Percentiles rank a stretch among this genome's conserved stretches.
These are phyloP conservation scores for Xanthoconium separans DNA, from an alignment of 1,284 basidiomycete genomes.

Conservation along the genomic window DNA sequence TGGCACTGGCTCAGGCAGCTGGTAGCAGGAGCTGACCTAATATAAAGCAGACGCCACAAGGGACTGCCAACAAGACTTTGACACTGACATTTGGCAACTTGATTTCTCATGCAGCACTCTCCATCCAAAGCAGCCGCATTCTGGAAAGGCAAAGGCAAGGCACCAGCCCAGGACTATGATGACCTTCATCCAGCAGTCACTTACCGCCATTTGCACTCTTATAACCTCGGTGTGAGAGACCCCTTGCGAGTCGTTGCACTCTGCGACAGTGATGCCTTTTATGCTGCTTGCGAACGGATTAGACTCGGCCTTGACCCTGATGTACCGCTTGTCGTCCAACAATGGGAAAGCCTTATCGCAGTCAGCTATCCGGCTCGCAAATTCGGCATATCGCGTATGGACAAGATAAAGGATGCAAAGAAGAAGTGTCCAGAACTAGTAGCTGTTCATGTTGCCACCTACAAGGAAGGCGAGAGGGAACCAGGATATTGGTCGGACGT, in stretches of 20 bases:
- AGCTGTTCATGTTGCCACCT: slow-evolving; percentile 94
- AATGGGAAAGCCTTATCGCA: slow-evolving; percentile 91
- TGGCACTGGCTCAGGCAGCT: no score
- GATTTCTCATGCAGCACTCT: slow-evolving; percentile 9
- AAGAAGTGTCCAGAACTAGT: slow-evolving; percentile 84
- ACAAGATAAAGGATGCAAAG: slow-evolving; percentile 76
- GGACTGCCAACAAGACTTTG: no score
- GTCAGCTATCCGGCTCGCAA: slow-evolving; percentile 94
- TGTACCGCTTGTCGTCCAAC: slow-evolving; percentile 85
- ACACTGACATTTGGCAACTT: no score
- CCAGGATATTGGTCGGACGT: slow-evolving; percentile 90
- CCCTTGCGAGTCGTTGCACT: slow-evolving; percentile 81
- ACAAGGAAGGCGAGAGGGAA: slow-evolving; percentile 84
- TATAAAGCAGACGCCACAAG: no score
- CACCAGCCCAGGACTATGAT: slow-evolving; percentile 44
- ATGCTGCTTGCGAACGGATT: slow-evolving; percentile 88
- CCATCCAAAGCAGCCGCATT: slow-evolving; percentile 18
- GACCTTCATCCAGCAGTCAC: slow-evolving; percentile 68
- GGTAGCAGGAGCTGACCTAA: no score
- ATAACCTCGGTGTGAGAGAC: slow-evolving; percentile 64
- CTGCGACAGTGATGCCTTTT: slow-evolving; percentile 93
- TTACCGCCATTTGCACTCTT: slow-evolving; percentile 68
- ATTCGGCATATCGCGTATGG: slow-evolving; percentile 86
- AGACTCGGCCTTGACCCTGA: slow-evolving; percentile 73
- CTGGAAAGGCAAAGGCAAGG: slow-evolving; percentile 56